Base-by-base conservation (phyloP, 106 monocot genomes). In the Dendrobium chrysotoxum region DNA sequence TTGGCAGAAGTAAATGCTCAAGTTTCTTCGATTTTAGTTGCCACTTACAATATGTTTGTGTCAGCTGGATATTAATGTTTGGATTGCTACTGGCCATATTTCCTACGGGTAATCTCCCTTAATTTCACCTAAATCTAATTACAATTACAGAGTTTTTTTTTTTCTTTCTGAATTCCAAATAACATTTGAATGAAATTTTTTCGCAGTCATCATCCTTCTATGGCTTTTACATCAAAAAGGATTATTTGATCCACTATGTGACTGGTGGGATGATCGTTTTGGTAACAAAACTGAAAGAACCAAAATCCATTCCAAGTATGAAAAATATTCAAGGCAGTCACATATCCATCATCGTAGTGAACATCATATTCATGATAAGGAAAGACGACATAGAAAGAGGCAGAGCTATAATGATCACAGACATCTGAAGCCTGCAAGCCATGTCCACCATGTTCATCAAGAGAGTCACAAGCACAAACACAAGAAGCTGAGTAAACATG, bases 221-320 rank as follows among this genome's bases (percentile, higher is more conserved):
- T 98, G 97, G 92, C 80, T 98, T 38, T 41, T 98, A 44, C 97
- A 98, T 78, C 92, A 94, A 79, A 98, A 94, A 81, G 97, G 97
- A 73, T 85, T 92, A 44, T 92, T 98, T 70, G 97, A 98, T 82
- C 91, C 83, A 13, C 35, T 94, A 21, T 81, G 87, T 77, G 89
- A 94, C 66, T 92, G 89, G 83, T 92, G 94, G 88, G 86, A 88
- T 46, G 89, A 84, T 57, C 71, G 77, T 75, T 80, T 77, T 50
- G 81, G 79, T 40, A 20, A 26, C 12, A 41, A 40, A 44, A 68
- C 68, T 35, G 61, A 76, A 81, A 79, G 81, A 30, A 57, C 66
- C 9, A 28, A 10, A 58, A 44, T 20, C 16, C 40, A 72, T 40
- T 75, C 28, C 42, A 87, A 79, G 74, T 86, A 82, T 55, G n/a